Base-by-base conservation (phyloP, 2,329 filamentous ascomycete genomes). In the Arthrobotrys iridis region DNA sequence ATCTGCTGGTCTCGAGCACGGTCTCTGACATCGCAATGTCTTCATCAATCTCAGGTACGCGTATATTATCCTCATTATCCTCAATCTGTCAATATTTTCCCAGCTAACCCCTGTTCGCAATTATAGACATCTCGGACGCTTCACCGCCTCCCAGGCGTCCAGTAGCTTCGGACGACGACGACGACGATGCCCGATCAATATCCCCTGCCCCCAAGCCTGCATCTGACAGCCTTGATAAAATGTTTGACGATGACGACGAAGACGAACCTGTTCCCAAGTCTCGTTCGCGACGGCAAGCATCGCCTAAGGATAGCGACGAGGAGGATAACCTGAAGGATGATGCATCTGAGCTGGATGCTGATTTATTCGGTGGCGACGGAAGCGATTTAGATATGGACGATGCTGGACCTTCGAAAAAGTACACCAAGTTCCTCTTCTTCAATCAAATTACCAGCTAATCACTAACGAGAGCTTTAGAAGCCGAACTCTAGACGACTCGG, bases 191-290 rank as follows among this genome's bases (percentile, higher is more conserved):
- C 5, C 48, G 59, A 30, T 75, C 71, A 64, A 40, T 79, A 45
- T 71, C 78, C 67, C 46, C 77, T 33, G 2, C 79, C 76, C 41
- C 79, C 60, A 57, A 79, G 22, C 10, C 78, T 68, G 20, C 78
- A 71, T 11, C 77, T 59, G 63, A 79, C 77, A 8, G 77, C 8
- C 30, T 68, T 8, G 63, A 68, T 2, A 59, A 68, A 11, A 75
- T 75, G 33, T 68, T 68, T 15, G 43, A 48, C 10, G 62, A 57
- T 24, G 70, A 74, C 11, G 71, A 71, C 18, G 66, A 75, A 28
- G 71, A 66, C 26, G 70, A 67, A 10, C 46, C 62, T 8, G 57
- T 43, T 45, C 71, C 71, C 0, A 75, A 68, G 48, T 11, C 55
- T 24, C 71, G 71, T 59, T 37, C 57, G 22, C 71, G 48, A 59